phyloP scores from a whole-genome alignment of 2,329 filamentous ascomycete genomes.

The Venturia pyrina region DNA sequence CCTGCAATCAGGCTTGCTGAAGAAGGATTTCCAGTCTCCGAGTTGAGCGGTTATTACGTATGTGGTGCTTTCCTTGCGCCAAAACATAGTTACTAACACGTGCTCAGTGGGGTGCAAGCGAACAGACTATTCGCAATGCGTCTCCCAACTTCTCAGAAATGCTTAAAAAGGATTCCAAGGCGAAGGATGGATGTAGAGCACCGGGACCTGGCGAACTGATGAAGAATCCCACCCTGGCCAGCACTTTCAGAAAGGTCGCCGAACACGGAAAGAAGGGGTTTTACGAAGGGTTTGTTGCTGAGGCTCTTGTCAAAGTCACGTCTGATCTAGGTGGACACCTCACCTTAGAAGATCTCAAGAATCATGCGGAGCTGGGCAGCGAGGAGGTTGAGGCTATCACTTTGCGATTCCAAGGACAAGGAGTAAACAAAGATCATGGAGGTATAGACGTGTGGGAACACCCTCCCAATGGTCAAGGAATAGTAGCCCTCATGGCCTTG shows the following conservation, averaged over 20 bases:
- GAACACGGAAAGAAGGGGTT: conserved; percentile 81
- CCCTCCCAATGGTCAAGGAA: conserved; percentile 90
- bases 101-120: conserved; percentile 59
- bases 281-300: conserved; percentile 74
- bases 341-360: conserved; percentile 66
- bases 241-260: conserved; percentile 71
- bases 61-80: conserved; percentile 21
- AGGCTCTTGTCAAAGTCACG: conserved; percentile 70
- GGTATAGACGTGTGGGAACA: conserved; percentile 90
- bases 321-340: conserved; percentile 67
- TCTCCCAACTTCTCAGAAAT: conserved; percentile 84
- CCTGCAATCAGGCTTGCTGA: conserved; percentile 83
- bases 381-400: conserved; percentile 82
- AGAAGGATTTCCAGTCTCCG: conserved; percentile 80
- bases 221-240: conserved; percentile 70
- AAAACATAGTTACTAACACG: conserved; percentile 11
- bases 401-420: conserved; percentile 63
- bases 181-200: conserved; percentile 59
- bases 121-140: conserved; percentile 54
- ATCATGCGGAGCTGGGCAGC: conserved; percentile 62
- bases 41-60: conserved; percentile 61
- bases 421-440: conserved; percentile 38
- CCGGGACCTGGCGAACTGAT: conserved; percentile 79
- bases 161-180: conserved; percentile 65
- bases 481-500: conserved; percentile 87